Evolutionary conservation across 73 alveolate genomes (phyloP).

Genomic region (Blepharisma stoltei): DNA sequence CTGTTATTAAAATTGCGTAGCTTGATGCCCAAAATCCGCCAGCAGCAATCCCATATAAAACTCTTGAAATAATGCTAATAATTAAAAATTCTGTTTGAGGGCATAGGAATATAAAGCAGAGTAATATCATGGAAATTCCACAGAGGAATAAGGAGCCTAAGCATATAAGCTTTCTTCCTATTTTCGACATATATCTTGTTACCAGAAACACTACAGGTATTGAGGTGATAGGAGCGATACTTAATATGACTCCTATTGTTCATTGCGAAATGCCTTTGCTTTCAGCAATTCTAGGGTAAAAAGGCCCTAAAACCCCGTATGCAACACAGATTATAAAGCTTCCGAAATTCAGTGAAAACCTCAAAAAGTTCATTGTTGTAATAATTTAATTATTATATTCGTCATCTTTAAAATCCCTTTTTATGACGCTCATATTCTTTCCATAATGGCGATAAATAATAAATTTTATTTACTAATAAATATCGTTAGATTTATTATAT

Average conservation of each 20-base stretch:
- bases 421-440: too few species aligned
- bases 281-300: conserved; percentile 15
- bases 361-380: too few species aligned
- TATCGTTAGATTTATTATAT: too few species aligned
- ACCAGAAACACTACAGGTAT: not conserved
- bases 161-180: not conserved
- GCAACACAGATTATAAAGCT: not conserved
- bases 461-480: too few species aligned
- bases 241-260: not conserved
- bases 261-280: conserved; percentile 1
- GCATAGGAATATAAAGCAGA: not conserved
- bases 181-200: not conserved
- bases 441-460: too few species aligned
- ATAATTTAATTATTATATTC: too few species aligned
- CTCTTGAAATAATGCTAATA: conserved; percentile 1
- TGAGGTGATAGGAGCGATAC: not conserved
- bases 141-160: not conserved
- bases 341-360: too few species aligned
- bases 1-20: not conserved
- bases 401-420: too few species aligned
- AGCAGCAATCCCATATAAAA: not conserved
- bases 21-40: not conserved
- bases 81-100: not conserved
- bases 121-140: not conserved
- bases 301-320: not conserved